Evolutionary conservation across 176 grass and related monocot species (phyloP), one percentile per base, ranked within the genome.

Genomic region (Oryza glaberrima): DNA sequence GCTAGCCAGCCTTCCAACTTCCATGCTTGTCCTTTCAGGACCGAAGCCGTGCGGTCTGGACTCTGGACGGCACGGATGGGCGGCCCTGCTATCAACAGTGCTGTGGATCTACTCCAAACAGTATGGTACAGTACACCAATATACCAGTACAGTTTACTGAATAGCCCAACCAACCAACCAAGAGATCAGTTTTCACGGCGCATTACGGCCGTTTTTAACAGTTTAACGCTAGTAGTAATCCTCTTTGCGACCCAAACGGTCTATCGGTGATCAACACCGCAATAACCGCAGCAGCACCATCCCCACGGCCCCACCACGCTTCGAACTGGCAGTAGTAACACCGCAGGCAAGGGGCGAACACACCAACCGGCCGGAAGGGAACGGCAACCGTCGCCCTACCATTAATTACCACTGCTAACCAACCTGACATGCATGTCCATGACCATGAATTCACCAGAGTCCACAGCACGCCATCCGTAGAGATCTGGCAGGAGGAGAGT

Each of bases 401-500:
- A 77, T 77, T 32, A 73, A 58, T 77, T 60, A 58, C 68, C 54
- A 68, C 20, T 72, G n/a, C 54, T 73, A 11, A 38, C 38, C 41
- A 44, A 25, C 61, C 56, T 17, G 81, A 41, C 74, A 20, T 56
- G 58, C 69, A 17, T 72, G 47, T 0, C 80, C 36, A 38, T 38
- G 36, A 38, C 36, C 84, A 86, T 90, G 5, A 56, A 90, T 90
- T 90, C 75, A 19, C 28, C 36, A 38, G 80, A 69, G 79, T n/a
- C 83, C 58, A 1, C 34, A 38, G 88, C 36, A 1, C 69, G 70
- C 44, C 56, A 35, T 20, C 67, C 14, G 73, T 69, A 79, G 84
- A 83, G 84, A 83, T 68, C 68, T 68, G 68, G 78, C 72, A 70
- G 34, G 11, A 36, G 48, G 48, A 51, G 10, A 45, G 44, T 9